Conservation (phyloP, 148 eudicot species). For the Persicaria maculosa region DNA sequence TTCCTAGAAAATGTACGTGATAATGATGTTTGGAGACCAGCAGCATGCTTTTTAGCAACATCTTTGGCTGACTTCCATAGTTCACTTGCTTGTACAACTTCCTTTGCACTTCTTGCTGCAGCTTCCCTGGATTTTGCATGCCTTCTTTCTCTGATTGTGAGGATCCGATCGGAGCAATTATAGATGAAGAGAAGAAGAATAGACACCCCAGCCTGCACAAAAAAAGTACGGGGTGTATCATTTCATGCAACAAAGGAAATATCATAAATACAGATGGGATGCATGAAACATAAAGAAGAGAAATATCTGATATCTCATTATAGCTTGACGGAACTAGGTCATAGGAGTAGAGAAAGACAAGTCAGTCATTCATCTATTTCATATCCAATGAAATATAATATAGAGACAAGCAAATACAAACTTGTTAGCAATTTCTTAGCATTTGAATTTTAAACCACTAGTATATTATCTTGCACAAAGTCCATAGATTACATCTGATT, state of each 20-base stretch:
- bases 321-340: not conserved
- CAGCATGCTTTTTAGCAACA: constrained; percentile 43
- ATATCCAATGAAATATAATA: not conserved
- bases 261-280: not conserved
- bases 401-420: not conserved
- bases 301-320: not conserved
- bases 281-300: not conserved
- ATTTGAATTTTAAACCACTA: not conserved
- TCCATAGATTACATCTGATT: not conserved
- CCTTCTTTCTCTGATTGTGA: constrained; percentile 48
- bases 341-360: not conserved
- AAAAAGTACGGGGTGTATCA: not conserved
- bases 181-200: constrained; percentile 64
- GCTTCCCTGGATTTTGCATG: constrained; percentile 76
- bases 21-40: constrained; percentile 36
- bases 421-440: not conserved
- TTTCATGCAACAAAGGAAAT: not conserved
- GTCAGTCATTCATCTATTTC: not conserved
- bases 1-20: constrained; percentile 68
- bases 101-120: constrained; percentile 60
- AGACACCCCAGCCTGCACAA: constrained; percentile 53
- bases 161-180: constrained; percentile 80
- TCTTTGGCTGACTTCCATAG: constrained; percentile 66
- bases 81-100: constrained; percentile 47
- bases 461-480: not conserved